phyloP scores from a whole-genome alignment of 495 filamentous ascomycete species.

The Hypoxylon trugodes region DNA sequence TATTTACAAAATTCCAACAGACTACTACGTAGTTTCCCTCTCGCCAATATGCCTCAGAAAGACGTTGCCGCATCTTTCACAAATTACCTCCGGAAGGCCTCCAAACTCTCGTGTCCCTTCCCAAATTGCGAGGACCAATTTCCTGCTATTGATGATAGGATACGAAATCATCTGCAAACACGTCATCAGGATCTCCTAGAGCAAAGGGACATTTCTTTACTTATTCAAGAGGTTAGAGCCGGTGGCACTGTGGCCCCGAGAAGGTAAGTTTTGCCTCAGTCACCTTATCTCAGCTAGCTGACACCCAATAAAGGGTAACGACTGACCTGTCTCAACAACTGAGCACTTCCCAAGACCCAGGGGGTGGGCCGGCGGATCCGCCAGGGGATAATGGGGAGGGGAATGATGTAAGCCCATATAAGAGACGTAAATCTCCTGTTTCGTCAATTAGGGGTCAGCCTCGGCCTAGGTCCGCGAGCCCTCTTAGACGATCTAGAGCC shows the following conservation, averaged over 20 bases:
- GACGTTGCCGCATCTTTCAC: slow-evolving; percentile 33
- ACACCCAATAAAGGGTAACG: slow-evolving; percentile 13
- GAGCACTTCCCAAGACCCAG: slow-evolving; percentile 13
- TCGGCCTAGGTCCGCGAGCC: slow-evolving; percentile 30
- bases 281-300: slow-evolving; percentile 4
- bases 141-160: slow-evolving; percentile 31
- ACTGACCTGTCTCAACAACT: slow-evolving; percentile 1
- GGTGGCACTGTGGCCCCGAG: slow-evolving; percentile 10
- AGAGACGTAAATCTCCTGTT: slow-evolving; percentile 37
- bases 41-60: slow-evolving; percentile 36
- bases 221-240: slow-evolving; percentile 36
- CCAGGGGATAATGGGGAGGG: slow-evolving; percentile 1
- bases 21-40: background rate
- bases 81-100: slow-evolving; percentile 33
- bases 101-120: slow-evolving; percentile 29
- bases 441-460: slow-evolving; percentile 15
- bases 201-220: slow-evolving; percentile 18
- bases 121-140: slow-evolving; percentile 22
- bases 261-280: slow-evolving; percentile 17
- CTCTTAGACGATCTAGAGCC: slow-evolving; percentile 37
- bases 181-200: slow-evolving; percentile 28
- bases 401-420: slow-evolving; percentile 25
- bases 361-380: slow-evolving; percentile 8
- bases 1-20: background rate
- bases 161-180: slow-evolving; percentile 30